phyloP scores from a whole-genome alignment of 2,329 filamentous ascomycete genomes.

The Penicillium concentricum region DNA sequence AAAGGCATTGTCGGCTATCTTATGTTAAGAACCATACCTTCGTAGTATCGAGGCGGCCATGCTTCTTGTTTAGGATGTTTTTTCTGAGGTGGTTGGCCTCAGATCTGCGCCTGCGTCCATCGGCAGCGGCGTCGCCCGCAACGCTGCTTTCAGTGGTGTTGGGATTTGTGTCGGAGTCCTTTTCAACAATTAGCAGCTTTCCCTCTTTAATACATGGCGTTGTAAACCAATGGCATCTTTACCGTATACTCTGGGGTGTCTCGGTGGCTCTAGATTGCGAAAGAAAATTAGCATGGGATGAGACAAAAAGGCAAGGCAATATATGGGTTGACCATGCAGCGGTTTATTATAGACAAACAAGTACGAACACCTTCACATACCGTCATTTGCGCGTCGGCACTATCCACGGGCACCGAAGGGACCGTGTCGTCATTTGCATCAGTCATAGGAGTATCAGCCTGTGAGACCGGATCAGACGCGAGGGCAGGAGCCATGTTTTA shows the following conservation, averaged over 20 bases:
- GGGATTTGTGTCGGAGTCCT: conserved; percentile 66
- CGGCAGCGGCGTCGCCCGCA: conserved; percentile 67
- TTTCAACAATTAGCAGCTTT: neutral
- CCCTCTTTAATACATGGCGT: neutral
- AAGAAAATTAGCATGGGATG: conserved; percentile 11
- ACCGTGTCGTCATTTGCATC: conserved; percentile 41
- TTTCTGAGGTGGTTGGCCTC: conserved; percentile 88
- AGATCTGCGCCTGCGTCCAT: conserved; percentile 81
- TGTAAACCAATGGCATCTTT: conserved; percentile 21
- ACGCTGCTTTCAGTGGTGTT: conserved; percentile 79
- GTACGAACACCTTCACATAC: conserved; percentile 30
- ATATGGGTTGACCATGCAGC: neutral
- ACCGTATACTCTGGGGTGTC: conserved; percentile 64
- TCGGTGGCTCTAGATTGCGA: conserved; percentile 46
- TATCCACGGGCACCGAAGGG: conserved; percentile 37
- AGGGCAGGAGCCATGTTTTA: conserved; percentile 43
- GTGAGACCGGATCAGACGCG: conserved; percentile 43
- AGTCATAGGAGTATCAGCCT: conserved; percentile 49
- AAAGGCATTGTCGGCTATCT: neutral
- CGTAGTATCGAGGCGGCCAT: conserved; percentile 84
- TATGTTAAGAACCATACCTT: conserved; percentile 60
- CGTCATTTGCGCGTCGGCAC: conserved; percentile 37
- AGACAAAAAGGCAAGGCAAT: neutral
- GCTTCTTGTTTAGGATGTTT: conserved; percentile 92
- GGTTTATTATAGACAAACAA: neutral